Evolutionary conservation across 306 rosid species (phyloP), one percentile per base, ranked within the genome.

Genomic region (Castanopsis chinensis): DNA sequence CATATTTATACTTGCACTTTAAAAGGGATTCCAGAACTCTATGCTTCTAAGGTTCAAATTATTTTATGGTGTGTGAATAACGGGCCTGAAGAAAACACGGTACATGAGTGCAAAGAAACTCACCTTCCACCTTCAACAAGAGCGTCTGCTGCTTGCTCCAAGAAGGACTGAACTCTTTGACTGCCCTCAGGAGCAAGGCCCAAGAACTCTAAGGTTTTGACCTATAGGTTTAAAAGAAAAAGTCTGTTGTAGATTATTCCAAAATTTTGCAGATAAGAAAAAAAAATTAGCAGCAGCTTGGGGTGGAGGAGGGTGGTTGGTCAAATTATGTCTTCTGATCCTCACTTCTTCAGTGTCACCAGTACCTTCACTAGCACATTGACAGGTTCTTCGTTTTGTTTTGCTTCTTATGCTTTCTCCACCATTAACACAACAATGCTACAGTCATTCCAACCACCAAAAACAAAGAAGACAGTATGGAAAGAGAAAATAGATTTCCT

Each of bases 91-190:
- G 45, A 17, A n/a, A 27, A 13, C 2, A 53, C 0, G 21, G 53
- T 5, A 49, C 33, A 5, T 2, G n/a, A 11, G 2, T 63, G 51
- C 83, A 53, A 72, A 17, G 57, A 78, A 15, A 95, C 98, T 93
- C 88, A 95, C 99, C 90, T 91, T 93, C 97, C 99, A 41, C 99
- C 99, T 76, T 83, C 99, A 60, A 91, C 98, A 15, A 95, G 92
- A 55, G 94, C 97, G 77, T 86, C 98, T 33, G 98, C 97, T 60
- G 99, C 99, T 80, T 91, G 83, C 90, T 93, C 97, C 17, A 93
- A 89, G 75, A 95, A 93, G 59, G 88, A 84, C 85, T 95, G 99
- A 85, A 95, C 98, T 80, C 98, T 90, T 76, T 57, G 91, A 84
- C 99, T 95, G 69, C 99, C 99, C 85, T 87, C 82, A 25, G 99